These are phyloP conservation scores for Pisolithus marmoratus DNA, from an alignment of 768 basidiomycete genomes.

Conservation along the genomic window DNA sequence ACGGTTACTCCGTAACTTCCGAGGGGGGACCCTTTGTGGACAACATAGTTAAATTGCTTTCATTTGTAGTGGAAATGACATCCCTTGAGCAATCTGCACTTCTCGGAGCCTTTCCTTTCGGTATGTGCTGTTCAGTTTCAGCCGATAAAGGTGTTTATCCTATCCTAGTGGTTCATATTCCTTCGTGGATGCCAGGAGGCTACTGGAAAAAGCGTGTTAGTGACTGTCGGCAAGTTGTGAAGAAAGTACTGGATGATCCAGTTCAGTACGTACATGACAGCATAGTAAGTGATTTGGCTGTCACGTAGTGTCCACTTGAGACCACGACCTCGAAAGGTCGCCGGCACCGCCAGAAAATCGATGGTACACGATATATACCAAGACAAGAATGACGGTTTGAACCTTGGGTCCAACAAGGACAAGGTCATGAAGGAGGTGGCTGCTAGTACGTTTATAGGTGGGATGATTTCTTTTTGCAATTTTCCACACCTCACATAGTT, in stretches of 20 bases:
- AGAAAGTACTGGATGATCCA: conserved; percentile 15
- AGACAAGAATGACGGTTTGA: neutral
- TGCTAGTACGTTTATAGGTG: conserved; percentile 15
- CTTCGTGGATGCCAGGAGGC: conserved; percentile 31
- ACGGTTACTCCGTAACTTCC: conserved; percentile 21
- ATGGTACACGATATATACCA: conserved; percentile 15
- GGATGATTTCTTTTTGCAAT: too few species aligned
- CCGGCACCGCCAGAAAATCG: conserved; percentile 15
- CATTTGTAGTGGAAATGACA: conserved; percentile 9
- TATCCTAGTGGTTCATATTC: conserved; percentile 18
- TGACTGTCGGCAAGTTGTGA: conserved; percentile 13
- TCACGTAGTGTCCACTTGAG: too few species aligned
- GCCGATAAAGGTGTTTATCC: neutral
- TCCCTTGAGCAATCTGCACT: conserved; percentile 18
- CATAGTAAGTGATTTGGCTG: conserved; percentile 11
- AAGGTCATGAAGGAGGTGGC: conserved; percentile 17
- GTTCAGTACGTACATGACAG: conserved; percentile 16
- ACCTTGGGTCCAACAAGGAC: neutral
- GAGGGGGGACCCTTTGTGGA: conserved; percentile 21
- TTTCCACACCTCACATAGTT: neutral
- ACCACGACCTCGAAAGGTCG: too few species aligned
- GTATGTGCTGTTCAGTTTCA: conserved; percentile 10
- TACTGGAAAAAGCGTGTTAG: conserved; percentile 14
- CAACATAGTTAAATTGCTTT: conserved; percentile 5
- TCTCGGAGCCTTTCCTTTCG: conserved; percentile 18